Conservation (phyloP, 2,329 filamentous ascomycete species). For the Uncinocarpus reesii region DNA sequence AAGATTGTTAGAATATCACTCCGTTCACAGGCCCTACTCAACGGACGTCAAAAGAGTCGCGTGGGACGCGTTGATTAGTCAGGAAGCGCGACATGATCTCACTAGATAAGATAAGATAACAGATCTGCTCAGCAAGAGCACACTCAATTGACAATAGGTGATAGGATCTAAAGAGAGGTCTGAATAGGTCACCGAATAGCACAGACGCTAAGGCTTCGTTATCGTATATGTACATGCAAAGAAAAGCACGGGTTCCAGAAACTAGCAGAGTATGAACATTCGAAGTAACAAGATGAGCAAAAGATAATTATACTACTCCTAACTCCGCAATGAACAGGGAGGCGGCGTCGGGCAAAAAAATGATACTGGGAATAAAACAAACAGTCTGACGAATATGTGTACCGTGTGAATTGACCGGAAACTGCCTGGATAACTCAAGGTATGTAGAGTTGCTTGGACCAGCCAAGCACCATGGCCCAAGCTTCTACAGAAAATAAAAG, state of each 20-base stretch:
- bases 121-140: no score
- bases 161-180: no score
- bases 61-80: no score
- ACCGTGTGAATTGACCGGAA: background rate
- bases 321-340: background rate
- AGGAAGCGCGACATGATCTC: background rate
- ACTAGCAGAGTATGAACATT: slow-evolving; percentile 7
- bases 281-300: background rate
- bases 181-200: background rate
- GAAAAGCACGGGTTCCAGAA: background rate
- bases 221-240: slow-evolving; percentile 10
- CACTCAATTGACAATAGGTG: no score
- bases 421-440: background rate
- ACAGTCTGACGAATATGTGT: background rate
- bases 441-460: slow-evolving; percentile 10
- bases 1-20: no score
- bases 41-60: no score
- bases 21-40: no score
- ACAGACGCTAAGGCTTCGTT: slow-evolving; percentile 6
- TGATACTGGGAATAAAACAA: background rate
- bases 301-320: background rate
- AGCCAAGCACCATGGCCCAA: slow-evolving; percentile 13
- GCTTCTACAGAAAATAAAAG: slow-evolving; percentile 1
- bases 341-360: background rate
- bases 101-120: background rate